A percentile compares a stretch with the other conserved stretches of the same genome.
These are phyloP conservation scores for barley (Hordeum vulgare) DNA, from an alignment of 176 grass and related monocot genomes.

Conservation along the genomic window MorexV3_pseudomolecules_assembly NC_058521.1:391179728-391180227, in stretches of 20 bases:
- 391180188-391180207: not conserved
- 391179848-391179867: constrained; percentile 5
- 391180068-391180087: not conserved
- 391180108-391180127: not conserved
- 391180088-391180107: not conserved
- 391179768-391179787: constrained; percentile 17
- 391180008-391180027: not conserved
- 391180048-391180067: not conserved
- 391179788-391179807: not conserved
- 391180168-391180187: not conserved
- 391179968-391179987: not conserved
- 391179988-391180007: not conserved
- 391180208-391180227: not conserved
- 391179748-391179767: constrained; percentile 23
- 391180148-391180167: not conserved
- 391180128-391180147: not conserved
- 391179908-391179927: constrained; percentile 1
- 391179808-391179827: not conserved
- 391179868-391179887: constrained; percentile 4
- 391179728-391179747: constrained; percentile 20
- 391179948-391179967: constrained; percentile 34
- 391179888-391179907: constrained; percentile 19
- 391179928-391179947: not conserved
- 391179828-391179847: constrained; percentile 2
- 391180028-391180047: not conserved